Evolutionary conservation across 768 basidiomycete genomes (phyloP).

Genomic region (Collybiopsis confluens): DNA sequence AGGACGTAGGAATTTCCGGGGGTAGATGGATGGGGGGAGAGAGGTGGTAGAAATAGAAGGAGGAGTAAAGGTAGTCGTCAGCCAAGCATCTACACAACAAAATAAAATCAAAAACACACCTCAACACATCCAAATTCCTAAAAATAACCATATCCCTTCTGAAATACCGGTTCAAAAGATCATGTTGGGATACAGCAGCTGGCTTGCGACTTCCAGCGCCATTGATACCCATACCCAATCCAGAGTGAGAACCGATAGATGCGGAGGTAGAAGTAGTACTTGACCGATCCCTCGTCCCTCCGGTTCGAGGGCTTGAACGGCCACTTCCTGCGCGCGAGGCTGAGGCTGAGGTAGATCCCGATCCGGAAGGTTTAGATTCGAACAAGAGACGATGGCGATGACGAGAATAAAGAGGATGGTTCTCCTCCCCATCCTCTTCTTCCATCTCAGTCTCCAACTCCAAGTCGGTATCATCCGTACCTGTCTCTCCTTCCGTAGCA

Average conservation of each 20-base stretch:
- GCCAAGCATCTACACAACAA: no score
- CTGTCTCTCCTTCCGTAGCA: constrained; percentile 68
- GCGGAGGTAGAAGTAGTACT: background rate
- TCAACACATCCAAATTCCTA: constrained; percentile 76
- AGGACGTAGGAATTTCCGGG: no score
- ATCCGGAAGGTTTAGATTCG: background rate
- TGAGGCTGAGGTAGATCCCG: no score
- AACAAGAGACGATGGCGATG: constrained; percentile 1
- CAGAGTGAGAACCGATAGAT: background rate
- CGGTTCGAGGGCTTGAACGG: no score
- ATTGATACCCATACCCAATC: background rate
- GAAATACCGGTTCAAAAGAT: constrained; percentile 88
- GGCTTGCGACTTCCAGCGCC: constrained; percentile 15
- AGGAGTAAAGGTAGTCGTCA: no score
- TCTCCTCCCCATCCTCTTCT: constrained; percentile 25
- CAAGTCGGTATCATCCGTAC: constrained; percentile 70
- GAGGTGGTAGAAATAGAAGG: constrained; percentile 8
- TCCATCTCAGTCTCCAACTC: constrained; percentile 61
- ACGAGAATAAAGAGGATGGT: no score
- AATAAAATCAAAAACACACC: constrained; percentile 43
- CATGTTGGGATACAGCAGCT: constrained; percentile 68
- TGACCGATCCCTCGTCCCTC: constrained; percentile 25
- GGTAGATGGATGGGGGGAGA: no score
- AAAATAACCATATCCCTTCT: constrained; percentile 80
- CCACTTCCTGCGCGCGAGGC: no score